These are phyloP conservation scores for Rhynchospora tenuis DNA, from an alignment of 176 grass and related monocot species.

Conservation along the genomic window DNA sequence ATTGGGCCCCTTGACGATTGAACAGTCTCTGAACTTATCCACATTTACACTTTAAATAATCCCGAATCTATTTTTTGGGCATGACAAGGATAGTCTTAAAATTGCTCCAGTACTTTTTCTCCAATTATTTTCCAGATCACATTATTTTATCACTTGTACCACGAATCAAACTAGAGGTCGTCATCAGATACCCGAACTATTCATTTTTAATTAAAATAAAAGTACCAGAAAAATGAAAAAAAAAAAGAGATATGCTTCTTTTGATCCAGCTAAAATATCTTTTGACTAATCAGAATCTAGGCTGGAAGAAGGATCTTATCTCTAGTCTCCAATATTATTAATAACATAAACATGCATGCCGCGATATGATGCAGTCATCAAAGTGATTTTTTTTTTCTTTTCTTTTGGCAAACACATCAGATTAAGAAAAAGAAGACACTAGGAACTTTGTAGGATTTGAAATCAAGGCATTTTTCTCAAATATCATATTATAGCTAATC, in stretches of 20 bases:
- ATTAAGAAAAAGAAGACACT: neutral
- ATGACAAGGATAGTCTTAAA: neutral
- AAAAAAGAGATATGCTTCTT: neutral
- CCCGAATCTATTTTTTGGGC: neutral
- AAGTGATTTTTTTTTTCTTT: neutral
- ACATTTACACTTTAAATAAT: neutral
- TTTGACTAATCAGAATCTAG: conserved; percentile 13
- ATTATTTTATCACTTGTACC: neutral
- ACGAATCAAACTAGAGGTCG: too few relatives aligned
- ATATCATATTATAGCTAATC: neutral
- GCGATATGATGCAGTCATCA: neutral
- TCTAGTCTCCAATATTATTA: conserved; percentile 15
- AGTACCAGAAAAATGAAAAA: neutral
- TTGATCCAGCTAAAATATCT: conserved; percentile 13
- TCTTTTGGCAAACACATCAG: neutral
- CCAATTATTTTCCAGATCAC: neutral
- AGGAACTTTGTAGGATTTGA: neutral
- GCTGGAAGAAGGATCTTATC: neutral
- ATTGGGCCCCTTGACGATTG: neutral
- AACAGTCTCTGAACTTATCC: neutral
- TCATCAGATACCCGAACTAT: neutral
- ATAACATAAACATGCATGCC: conserved; percentile 15
- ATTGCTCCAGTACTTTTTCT: neutral
- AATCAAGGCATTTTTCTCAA: neutral
- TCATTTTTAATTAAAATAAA: neutral